A percentile compares a stretch with the other conserved stretches of the same genome.
Evolutionary conservation across 2,329 filamentous ascomycete species (phyloP).

Genomic region (Tolypocladium cylindrosporum): DNA sequence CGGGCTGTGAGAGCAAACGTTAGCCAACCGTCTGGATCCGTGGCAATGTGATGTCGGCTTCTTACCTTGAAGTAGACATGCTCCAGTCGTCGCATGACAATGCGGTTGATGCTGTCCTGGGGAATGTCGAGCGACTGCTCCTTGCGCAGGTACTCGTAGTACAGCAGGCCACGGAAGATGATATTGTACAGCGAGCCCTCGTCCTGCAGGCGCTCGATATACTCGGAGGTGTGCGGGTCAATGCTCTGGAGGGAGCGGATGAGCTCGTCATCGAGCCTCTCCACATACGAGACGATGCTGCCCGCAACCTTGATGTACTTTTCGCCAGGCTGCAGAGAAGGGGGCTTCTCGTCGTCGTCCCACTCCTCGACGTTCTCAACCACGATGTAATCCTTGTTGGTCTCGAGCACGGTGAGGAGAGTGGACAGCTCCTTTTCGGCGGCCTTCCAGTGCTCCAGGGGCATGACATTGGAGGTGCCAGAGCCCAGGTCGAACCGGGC

Average conservation of each 20-base stretch:
- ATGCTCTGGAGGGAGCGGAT: constrained; percentile 95
- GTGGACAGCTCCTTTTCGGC: constrained; percentile 78
- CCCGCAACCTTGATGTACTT: constrained; percentile 85
- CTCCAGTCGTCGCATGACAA: constrained; percentile 88
- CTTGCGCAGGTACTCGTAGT: constrained; percentile 73
- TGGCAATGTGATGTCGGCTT: not conserved
- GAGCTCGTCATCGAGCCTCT: constrained; percentile 94
- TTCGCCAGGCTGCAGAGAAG: constrained; percentile 61
- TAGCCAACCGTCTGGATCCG: not conserved
- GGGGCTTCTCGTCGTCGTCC: constrained; percentile 96
- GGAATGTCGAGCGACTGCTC: constrained; percentile 60
- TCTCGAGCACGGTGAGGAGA: constrained; percentile 70
- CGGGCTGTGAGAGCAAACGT: constrained; percentile 43
- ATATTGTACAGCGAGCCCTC: constrained; percentile 86
- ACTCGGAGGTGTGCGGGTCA: constrained; percentile 96
- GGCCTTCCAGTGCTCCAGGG: constrained; percentile 92
- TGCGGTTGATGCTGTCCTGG: constrained; percentile 83
- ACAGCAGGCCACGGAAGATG: constrained; percentile 79
- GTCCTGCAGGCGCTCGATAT: constrained; percentile 89
- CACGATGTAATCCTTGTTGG: constrained; percentile 72
- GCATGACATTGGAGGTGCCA: constrained; percentile 71
- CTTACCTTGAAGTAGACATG: constrained; percentile 95
- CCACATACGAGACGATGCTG: constrained; percentile 87
- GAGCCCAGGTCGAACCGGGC: constrained; percentile 89
- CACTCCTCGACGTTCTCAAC: constrained; percentile 92